phyloP scores from a whole-genome alignment of 169 alveolate genomes.

The Plasmodium fragile region DNA sequence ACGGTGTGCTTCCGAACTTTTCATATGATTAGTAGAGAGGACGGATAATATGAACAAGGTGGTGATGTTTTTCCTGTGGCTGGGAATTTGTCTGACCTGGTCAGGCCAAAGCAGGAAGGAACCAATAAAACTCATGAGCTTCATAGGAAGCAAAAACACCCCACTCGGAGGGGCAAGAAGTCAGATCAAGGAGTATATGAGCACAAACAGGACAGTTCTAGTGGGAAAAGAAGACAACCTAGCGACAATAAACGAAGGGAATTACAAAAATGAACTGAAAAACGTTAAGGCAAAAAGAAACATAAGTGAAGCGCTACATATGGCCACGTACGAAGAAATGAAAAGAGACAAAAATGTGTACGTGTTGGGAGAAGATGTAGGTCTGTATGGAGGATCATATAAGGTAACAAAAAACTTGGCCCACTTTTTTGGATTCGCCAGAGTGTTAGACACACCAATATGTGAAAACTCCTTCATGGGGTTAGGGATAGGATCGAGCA shows the following conservation, averaged over 20 bases:
- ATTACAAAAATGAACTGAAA: conserved; percentile 64
- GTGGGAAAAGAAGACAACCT: not conserved
- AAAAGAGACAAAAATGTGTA: conserved; percentile 92
- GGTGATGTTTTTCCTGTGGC: not conserved
- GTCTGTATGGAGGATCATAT: conserved; percentile 93
- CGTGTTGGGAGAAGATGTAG: conserved; percentile 95
- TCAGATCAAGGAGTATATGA: not conserved
- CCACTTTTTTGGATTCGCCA: conserved; percentile 86
- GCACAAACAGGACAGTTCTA: not conserved
- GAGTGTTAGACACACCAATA: conserved; percentile 95
- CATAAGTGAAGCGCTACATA: conserved; percentile 91
- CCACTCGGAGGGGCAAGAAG: not conserved
- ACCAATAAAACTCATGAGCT: not conserved
- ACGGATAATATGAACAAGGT: not conserved
- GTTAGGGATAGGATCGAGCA: conserved; percentile 87
- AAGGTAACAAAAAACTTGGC: conserved; percentile 93
- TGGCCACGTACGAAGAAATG: conserved; percentile 94
- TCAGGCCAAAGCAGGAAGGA: conserved; percentile 1
- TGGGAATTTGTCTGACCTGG: not conserved
- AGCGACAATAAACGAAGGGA: conserved; percentile 51
- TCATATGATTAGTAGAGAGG: not conserved
- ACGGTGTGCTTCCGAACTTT: not conserved
- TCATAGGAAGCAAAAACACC: not conserved
- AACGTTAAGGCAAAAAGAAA: conserved; percentile 85
- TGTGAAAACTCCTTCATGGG: conserved; percentile 92